Evolutionary conservation across 2,329 filamentous ascomycete species (phyloP), one percentile per base, ranked within the genome.

Genomic region (Emmonsiellopsis sp.): DNA sequence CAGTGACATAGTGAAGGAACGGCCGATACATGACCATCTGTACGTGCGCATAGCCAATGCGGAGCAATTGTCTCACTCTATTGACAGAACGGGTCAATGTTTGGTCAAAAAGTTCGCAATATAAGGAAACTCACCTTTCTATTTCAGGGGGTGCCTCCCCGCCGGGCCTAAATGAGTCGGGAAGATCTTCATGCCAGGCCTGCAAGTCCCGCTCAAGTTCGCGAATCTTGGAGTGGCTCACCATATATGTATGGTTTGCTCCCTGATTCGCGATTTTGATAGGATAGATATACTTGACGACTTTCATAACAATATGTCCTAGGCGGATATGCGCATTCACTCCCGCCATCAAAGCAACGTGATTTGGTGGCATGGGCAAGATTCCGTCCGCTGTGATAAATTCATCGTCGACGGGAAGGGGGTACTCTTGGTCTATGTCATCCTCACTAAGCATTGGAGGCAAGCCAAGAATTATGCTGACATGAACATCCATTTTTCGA

Each of bases 91-190:
- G 36, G 14, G 31, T 32, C 32, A 27, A 27, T 43, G 32, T 33
- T 42, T 51, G 6, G 53, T 57, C 47, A 6, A 10, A 49, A n/a
- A 37, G 40, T 37, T 39, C 36, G 42, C n/a, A 14, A 6, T 14
- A 32, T 14, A 14, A 32, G 51, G 10, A 49, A n/a, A 68, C 80
- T 74, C 78, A 88, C 88, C 88, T 80, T 61, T 90, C 80, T 27
- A 91, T 80, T 62, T 91, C 84, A 36, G 84, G 80, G 1, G 85
- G 78, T 0, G 85, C 86, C 49, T 93, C 88, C 0, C 84, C 80
- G 56, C 88, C 89, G 1, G 90, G 90, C 56, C 86, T 85, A 70
- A 95, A 83, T 52, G 83, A 81, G 60, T 83, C 77, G 0, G 91
- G 92, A 31, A 98, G 67, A 54, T 77, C 73, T 51, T 82, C 79